Evolutionary conservation across 202 grass and related monocot species (phyloP), one percentile per base, ranked within the genome.

Genomic region (Carex sylvatica): DNA sequence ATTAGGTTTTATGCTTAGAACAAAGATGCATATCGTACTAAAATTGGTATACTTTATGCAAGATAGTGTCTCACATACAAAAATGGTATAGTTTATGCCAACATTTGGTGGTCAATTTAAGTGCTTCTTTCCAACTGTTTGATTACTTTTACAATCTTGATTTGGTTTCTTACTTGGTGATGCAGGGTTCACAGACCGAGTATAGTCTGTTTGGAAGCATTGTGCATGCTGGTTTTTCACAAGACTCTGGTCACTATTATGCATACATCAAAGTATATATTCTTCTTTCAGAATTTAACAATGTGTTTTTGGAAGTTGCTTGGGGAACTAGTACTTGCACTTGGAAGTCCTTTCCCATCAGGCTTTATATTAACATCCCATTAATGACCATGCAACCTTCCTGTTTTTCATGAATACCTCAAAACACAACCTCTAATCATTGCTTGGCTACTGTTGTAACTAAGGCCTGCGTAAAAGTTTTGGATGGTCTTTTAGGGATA

Each of bases 221-320:
- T 80, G 91, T 99, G 58, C 96, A 99, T 87, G 87, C 93, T 83
- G 96, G 96, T 16, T 79, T 87, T 78, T 99, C 96, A 24, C 89
- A 74, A 8, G 96, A 99, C 26, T 93, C 96, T 85, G 96, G 96
- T 83, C 96, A 96, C 75, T 99, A 99, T 85, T 99, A 99, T 93
- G 92, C 96, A 77, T 99, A 99, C 92, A 91, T 99, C 87, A 99
- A 99, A 89, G 96, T 93, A 84, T 79, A 49, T 70, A 73, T 70
- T 60, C 66, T 35, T 87, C 35, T 80, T 80, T 76, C 35, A 70
- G 58, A 61, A 78, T 68, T 14, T 87, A 67, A 30, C 38, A 61
- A 82, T 55, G 13, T 79, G 23, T 11, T 42, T 80, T 23, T 65
- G 24, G 51, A 84, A 79, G 58, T 47, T 59, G 51, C 19, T 84